Percentiles rank a stretch among this genome's conserved stretches.
These are phyloP conservation scores for Mycosphaerella sp. DNA, from an alignment of 2,329 filamentous ascomycete species.

Conservation along the genomic window DNA sequence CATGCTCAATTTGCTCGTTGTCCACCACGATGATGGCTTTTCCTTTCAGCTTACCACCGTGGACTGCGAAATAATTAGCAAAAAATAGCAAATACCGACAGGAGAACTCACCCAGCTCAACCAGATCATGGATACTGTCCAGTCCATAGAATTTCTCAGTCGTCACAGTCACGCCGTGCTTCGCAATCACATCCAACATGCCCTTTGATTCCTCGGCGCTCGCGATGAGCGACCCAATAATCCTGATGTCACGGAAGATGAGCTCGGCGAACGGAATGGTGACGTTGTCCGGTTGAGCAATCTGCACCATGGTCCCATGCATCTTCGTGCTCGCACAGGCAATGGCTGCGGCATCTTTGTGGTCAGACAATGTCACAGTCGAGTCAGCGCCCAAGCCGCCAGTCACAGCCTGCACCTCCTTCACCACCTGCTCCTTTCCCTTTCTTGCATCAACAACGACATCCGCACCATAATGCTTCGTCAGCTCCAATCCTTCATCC, in stretches of 20 bases:
- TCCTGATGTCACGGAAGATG: slow-evolving; percentile 48
- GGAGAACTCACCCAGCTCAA: slow-evolving; percentile 30
- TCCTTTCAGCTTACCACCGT: slow-evolving; percentile 49
- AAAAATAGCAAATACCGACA: not conserved
- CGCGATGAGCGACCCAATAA: slow-evolving; percentile 40
- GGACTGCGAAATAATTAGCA: slow-evolving; percentile 29
- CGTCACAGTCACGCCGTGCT: slow-evolving; percentile 43
- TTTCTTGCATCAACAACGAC: slow-evolving; percentile 48
- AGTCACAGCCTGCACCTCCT: slow-evolving; percentile 45
- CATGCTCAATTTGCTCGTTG: slow-evolving; percentile 42
- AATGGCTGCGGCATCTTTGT: slow-evolving; percentile 44
- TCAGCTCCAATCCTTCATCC: slow-evolving; percentile 48
- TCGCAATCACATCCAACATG: slow-evolving; percentile 33
- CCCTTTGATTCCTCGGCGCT: slow-evolving; percentile 30
- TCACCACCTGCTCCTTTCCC: slow-evolving; percentile 44
- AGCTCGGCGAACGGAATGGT: slow-evolving; percentile 43
- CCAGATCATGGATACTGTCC: slow-evolving; percentile 46
- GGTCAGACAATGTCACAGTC: slow-evolving; percentile 51
- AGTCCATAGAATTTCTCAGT: slow-evolving; percentile 50
- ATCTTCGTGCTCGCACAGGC: slow-evolving; percentile 53
- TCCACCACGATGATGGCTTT: slow-evolving; percentile 52
- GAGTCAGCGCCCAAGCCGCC: slow-evolving; percentile 47
- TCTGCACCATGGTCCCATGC: slow-evolving; percentile 54
- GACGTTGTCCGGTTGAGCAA: slow-evolving; percentile 47
- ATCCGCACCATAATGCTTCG: slow-evolving; percentile 45